Conservation (phyloP, 2,329 filamentous ascomycete species). For the Sarocladium brachiariae region DNA sequence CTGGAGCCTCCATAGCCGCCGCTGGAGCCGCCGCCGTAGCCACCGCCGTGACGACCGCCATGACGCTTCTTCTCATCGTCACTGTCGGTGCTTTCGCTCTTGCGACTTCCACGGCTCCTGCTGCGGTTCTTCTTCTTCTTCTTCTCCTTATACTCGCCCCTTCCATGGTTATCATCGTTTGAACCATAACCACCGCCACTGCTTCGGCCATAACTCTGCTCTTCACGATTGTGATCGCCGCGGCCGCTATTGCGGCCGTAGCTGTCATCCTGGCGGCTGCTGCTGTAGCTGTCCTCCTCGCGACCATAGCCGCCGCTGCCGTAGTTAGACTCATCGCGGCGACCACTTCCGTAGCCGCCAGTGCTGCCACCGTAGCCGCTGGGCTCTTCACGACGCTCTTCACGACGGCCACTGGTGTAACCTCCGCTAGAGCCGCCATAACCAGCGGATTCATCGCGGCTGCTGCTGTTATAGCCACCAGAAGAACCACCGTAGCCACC, state of each 20-base stretch:
- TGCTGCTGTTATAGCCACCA: conserved; percentile 5
- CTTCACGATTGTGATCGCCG: conserved; percentile 15
- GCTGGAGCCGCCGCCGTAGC: conserved; percentile 12
- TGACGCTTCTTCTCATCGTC: conserved; percentile 4
- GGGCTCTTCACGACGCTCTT: conserved; percentile 7
- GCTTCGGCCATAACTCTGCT: conserved; percentile 18
- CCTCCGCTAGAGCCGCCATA: conserved; percentile 15
- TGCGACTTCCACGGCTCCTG: background rate
- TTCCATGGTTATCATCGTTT: conserved; percentile 13
- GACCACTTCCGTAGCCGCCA: conserved; percentile 10
- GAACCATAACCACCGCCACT: conserved; percentile 8
- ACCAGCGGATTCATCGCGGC: conserved; percentile 6
- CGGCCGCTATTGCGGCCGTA: conserved; percentile 18
- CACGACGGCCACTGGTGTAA: conserved; percentile 7
- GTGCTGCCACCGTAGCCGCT: conserved; percentile 14
- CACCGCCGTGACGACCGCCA: conserved; percentile 8
- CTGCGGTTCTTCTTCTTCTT: conserved; percentile 9
- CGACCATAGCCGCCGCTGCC: conserved; percentile 16
- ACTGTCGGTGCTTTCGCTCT: conserved; percentile 7
- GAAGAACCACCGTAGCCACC: conserved; percentile 10
- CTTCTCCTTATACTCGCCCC: background rate
- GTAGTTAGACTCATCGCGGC: conserved; percentile 14
- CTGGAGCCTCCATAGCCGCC: conserved; percentile 12
- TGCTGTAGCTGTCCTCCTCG: conserved; percentile 17
- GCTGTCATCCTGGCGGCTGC: conserved; percentile 14